Evolutionary conservation across 1,284 basidiomycete species (phyloP), one percentile per base, ranked within the genome.

Genomic region (Ustilago esculenta): DNA sequence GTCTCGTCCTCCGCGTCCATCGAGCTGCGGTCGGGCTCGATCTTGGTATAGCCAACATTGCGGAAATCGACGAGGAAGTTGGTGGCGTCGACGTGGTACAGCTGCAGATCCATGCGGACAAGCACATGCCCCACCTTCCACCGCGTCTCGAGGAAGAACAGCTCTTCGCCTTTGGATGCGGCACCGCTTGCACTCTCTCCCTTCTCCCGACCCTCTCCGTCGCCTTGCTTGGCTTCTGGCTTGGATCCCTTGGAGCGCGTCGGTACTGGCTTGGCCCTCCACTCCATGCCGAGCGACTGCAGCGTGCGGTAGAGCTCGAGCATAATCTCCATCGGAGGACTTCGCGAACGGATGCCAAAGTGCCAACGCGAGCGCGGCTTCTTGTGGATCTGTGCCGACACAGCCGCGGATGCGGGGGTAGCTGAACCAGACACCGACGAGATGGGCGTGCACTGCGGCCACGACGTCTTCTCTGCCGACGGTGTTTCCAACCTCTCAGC

Each of bases 271-370:
- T 82, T 83, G 25, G 77, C 76, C 39, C 84, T 83, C 94, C 95
- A 98, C 83, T 98, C 93, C 92, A 98, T 97, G 17, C 91, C 92
- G n/a, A 98, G 85, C 53, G 89, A 85, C 83, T 91, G 90, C 54
- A 98, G 84, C 49, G 94, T 96, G 64, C 92, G 86, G 84, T 98
- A 98, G 55, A 98, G 96, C 85, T 98, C 95, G 21, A 97, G 85
- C 94, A 98, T 97, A 39, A 98, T 95, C 82, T 98, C 95, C 92
- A 98, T 96, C 18, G 95, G 95, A 39, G 94, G 93, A 58, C 90
- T 93, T 54, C 94, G 87, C 71, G 92, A 94, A 32, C 95, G 87
- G 39, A 98, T 98, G 5, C 96, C 95, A 80, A 98, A 98, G 82
- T 98, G 96, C 96, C 96, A 98, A 14, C 76, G 79, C 90, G 90